phyloP scores from a whole-genome alignment of 139 green algal species.

The Desmodesmus armatus region DNA sequence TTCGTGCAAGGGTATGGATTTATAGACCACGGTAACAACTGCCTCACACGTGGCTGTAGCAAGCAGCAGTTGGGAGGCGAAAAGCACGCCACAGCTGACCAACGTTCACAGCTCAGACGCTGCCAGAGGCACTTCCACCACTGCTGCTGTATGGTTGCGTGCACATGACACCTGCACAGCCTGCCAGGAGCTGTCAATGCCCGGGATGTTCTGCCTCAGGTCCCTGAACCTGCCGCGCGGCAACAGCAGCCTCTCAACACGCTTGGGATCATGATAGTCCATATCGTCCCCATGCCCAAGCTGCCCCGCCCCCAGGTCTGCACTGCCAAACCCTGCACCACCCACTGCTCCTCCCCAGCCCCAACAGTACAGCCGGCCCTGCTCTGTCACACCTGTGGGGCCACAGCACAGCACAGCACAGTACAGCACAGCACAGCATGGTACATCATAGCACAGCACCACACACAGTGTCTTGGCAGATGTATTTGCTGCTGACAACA shows the following conservation, averaged over 20 bases:
- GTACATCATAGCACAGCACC: not conserved
- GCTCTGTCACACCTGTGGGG: constrained; percentile 14
- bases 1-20: not conserved
- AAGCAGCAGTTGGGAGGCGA: not conserved
- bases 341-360: constrained; percentile 58
- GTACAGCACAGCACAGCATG: not conserved
- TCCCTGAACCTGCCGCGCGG: not conserved
- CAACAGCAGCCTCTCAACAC: constrained; percentile 53
- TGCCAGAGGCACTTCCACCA: constrained; percentile 57
- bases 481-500: too few relatives aligned
- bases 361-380: constrained; percentile 56
- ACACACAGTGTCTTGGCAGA: not conserved
- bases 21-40: not conserved
- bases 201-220: constrained; percentile 18
- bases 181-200: constrained; percentile 21
- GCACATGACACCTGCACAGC: constrained; percentile 46
- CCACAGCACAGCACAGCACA: not conserved
- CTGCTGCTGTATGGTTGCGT: constrained; percentile 61
- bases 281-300: constrained; percentile 59
- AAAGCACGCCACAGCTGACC: not conserved
- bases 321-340: constrained; percentile 17
- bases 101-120: constrained; percentile 1
- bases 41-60: too few relatives aligned
- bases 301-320: constrained; percentile 53
- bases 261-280: constrained; percentile 54